A percentile compares a stretch with the other conserved stretches of the same genome.
These are phyloP conservation scores for Lenwebbia sp. DNA, from an alignment of 345 rosid genomes.

Conservation along the genomic window DNA sequence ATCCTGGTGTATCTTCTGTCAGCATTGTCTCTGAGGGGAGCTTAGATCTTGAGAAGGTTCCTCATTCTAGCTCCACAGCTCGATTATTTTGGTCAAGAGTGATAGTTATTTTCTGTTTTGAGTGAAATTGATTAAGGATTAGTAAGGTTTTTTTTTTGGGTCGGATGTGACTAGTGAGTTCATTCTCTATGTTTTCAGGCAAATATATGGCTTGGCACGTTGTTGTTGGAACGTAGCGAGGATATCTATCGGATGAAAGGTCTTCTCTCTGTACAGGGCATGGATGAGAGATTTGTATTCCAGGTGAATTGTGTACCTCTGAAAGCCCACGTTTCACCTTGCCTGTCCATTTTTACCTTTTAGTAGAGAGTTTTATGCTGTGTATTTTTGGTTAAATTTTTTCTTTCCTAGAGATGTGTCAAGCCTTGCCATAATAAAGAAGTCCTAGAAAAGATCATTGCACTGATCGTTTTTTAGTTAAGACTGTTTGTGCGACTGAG, in stretches of 20 bases:
- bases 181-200: conserved; percentile 34
- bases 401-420: not conserved
- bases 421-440: not conserved
- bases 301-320: conserved; percentile 35
- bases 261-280: conserved; percentile 65
- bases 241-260: conserved; percentile 98
- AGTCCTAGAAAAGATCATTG: not conserved
- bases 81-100: not conserved
- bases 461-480: not conserved
- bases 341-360: not conserved
- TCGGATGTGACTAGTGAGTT: not conserved
- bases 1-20: conserved; percentile 92
- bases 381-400: not conserved
- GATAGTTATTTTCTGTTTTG: not conserved
- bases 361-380: not conserved
- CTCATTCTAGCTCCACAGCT: not conserved
- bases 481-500: not conserved
- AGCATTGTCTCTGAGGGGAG: conserved; percentile 90
- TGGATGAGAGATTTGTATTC: conserved; percentile 86
- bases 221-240: conserved; percentile 75
- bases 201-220: conserved; percentile 88
- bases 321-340: not conserved
- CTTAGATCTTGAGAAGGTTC: conserved; percentile 92
- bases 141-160: too few species aligned
- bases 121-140: not conserved